Evolutionary conservation across 371 early-diverging fungal species (phyloP).

Genomic region (Fennellomyces sp.): DNA sequence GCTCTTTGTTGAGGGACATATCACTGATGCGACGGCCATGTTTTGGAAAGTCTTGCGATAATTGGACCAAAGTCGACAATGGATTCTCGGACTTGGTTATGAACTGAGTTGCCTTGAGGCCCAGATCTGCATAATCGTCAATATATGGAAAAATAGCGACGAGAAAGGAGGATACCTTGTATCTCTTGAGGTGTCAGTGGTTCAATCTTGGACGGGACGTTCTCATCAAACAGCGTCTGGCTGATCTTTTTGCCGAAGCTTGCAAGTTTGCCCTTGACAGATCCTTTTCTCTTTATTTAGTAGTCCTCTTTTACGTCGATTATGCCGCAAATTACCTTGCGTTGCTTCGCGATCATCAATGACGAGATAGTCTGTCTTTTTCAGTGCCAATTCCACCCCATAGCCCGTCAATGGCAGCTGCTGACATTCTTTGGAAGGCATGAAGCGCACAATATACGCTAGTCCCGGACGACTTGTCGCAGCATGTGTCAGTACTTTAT

Average conservation of each 20-base stretch:
- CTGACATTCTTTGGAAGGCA: constrained; percentile 32
- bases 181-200: constrained; percentile 65
- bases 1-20: constrained; percentile 29
- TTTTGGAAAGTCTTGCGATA: constrained; percentile 85
- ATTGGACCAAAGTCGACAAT: constrained; percentile 59
- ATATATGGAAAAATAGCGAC: too few species aligned
- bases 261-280: constrained; percentile 27
- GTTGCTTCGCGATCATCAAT: constrained; percentile 80
- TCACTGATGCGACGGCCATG: constrained; percentile 74
- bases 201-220: constrained; percentile 55
- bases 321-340: neutral
- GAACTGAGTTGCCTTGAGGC: constrained; percentile 69
- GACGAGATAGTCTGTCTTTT: constrained; percentile 94
- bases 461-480: constrained; percentile 23
- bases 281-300: neutral
- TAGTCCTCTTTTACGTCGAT: neutral
- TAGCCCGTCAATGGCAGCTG: constrained; percentile 77
- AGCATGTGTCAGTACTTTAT: constrained; percentile 32
- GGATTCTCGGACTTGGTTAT: constrained; percentile 62
- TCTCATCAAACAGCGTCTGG: constrained; percentile 30
- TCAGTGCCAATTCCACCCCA: constrained; percentile 90
- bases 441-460: constrained; percentile 57
- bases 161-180: too few species aligned
- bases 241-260: constrained; percentile 34
- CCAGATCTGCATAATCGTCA: constrained; percentile 46